Evolutionary conservation across 495 filamentous ascomycete species (phyloP).

Genomic region (Tetracladium setigerum): DNA sequence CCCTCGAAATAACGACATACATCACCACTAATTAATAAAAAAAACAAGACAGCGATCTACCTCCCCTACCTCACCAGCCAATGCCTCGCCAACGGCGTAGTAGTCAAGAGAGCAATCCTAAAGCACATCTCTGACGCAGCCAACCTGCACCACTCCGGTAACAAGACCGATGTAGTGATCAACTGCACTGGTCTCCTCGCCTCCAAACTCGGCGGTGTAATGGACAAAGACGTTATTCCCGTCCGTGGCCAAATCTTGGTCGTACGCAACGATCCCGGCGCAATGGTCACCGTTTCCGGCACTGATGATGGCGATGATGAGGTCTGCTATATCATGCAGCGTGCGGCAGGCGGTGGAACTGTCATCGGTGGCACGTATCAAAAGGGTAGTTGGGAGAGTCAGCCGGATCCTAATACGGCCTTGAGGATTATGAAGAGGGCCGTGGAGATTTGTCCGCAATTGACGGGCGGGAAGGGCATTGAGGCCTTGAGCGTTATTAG

Average conservation of each 20-base stretch:
- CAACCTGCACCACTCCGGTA: slow-evolving; percentile 51
- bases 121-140: slow-evolving; percentile 69
- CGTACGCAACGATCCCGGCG: slow-evolving; percentile 71
- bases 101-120: slow-evolving; percentile 50
- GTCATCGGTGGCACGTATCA: slow-evolving; percentile 85
- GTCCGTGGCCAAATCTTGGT: slow-evolving; percentile 82
- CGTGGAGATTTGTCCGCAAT: slow-evolving; percentile 60
- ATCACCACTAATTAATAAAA: too few relatives aligned
- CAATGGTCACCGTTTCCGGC: slow-evolving; percentile 64
- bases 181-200: slow-evolving; percentile 84
- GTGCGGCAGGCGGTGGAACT: slow-evolving; percentile 71
- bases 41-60: slow-evolving; percentile 58
- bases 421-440: slow-evolving; percentile 83
- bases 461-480: slow-evolving; percentile 68
- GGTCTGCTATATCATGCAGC: slow-evolving; percentile 80
- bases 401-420: slow-evolving; percentile 75
- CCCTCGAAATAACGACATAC: too few relatives aligned
- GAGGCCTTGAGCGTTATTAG: slow-evolving; percentile 80
- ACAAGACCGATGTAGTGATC: slow-evolving; percentile 61
- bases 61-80: slow-evolving; percentile 75
- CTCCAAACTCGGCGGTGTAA: slow-evolving; percentile 70
- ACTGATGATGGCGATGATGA: slow-evolving; percentile 79
- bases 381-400: slow-evolving; percentile 73
- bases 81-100: slow-evolving; percentile 61
- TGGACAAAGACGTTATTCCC: slow-evolving; percentile 66